Evolutionary conservation across 2,329 filamentous ascomycete species (phyloP), one percentile per base, ranked within the genome.

Genomic region (Stachybotrys elegans): DNA sequence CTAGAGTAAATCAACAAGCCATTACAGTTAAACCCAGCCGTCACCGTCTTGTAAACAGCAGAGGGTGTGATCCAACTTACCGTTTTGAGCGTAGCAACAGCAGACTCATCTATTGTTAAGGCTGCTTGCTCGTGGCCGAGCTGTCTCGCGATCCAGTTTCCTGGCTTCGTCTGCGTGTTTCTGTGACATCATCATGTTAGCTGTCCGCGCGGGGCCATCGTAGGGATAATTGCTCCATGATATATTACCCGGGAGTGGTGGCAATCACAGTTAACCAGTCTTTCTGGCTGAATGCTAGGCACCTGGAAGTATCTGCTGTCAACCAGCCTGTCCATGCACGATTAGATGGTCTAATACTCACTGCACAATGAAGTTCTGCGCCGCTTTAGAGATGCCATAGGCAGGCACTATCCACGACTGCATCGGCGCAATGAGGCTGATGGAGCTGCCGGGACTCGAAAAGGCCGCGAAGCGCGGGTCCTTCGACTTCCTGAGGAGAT

Each of bases 341-440:
- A 35, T 8, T 35, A 17, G 32, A n/a, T 16, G 14, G 7, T 17
- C 7, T 7, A 35, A 9, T 7, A 35, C 32, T 35, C 19, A 35
- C 32, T 35, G 32, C n/a, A 35, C 32, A 16, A 35, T 35, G n/a
- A 35, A 35, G n/a, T 35, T 35, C 32, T 35, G 32, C n/a, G 32
- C 32, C 32, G 32, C 32, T 16, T 35, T 35, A 16, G 32, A 35
- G 32, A 35, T 35, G 32, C 32, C 32, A 35, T 35, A 35, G 32
- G 32, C 32, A n/a, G 32, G 14, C 32, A 35, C 32, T 9, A 35
- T 35, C 32, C 32, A 35, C 32, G 32, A 35, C 32, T 35, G 8
- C 32, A 35, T 35, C 32, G 32, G 7, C n/a, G 32, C 32, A 17
- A 35, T 35, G 32, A 35, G 32, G n/a, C 32, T 35, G 7, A 35